These are phyloP conservation scores for Plasmodium fragile DNA, from an alignment of 169 alveolate species.

Conservation along the genomic window DNA sequence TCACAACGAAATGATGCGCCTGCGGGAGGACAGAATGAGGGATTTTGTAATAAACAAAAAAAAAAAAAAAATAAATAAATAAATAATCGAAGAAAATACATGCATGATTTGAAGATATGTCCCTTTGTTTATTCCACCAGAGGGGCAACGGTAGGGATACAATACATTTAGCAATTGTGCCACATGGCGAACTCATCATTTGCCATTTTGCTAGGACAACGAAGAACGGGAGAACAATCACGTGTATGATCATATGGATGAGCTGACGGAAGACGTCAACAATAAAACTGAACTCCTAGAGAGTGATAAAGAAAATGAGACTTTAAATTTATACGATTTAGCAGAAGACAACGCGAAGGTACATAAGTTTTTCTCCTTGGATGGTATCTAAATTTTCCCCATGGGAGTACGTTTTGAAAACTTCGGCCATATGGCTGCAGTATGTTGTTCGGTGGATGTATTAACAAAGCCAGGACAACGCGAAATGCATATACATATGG, in stretches of 20 bases:
- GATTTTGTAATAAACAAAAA: constrained; percentile 26
- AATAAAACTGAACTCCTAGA: constrained; percentile 35
- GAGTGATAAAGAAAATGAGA: constrained; percentile 24
- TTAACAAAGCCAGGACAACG: neutral
- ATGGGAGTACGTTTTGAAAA: neutral
- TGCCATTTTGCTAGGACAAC: neutral
- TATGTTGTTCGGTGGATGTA: neutral
- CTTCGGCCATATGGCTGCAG: neutral
- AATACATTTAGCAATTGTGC: neutral
- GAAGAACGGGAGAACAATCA: neutral
- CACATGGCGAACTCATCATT: neutral
- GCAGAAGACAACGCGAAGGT: constrained; percentile 22
- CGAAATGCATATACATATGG: neutral
- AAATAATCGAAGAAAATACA: neutral
- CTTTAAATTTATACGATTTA: constrained; percentile 20
- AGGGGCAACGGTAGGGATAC: neutral
- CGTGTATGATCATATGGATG: neutral
- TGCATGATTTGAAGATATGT: neutral
- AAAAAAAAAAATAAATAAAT: neutral
- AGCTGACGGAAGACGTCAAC: neutral
- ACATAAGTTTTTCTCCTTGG: constrained; percentile 41
- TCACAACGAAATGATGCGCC: constrained; percentile 57
- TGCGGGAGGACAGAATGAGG: constrained; percentile 35
- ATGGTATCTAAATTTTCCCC: constrained; percentile 5
- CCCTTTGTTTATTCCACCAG: neutral